Evolutionary conservation across 257 asterid genomes (phyloP), one percentile per base, ranked within the genome.

Genomic region (Rehmannia glutinosa): DNA sequence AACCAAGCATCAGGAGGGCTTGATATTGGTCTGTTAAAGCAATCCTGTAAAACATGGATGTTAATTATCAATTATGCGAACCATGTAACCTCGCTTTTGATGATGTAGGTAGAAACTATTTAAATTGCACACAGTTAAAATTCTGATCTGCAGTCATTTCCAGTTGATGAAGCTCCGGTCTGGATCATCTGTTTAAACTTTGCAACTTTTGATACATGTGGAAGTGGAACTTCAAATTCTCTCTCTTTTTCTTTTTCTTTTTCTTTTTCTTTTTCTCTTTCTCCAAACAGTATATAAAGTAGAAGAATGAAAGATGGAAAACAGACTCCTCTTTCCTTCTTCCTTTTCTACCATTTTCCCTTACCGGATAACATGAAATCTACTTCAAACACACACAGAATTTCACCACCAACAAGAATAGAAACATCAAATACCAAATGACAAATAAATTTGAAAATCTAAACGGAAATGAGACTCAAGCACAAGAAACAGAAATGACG

Each of bases 1-100:
- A 94, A 81, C 99, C 99, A 94, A 81, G 99, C 89, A 94, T 94
- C 99, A 13, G 99, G 99, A 73, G 97, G 81, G 73, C 99, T 88
- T n/a, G 95, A 71, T 77, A 94, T 94, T 46, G 99, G 99, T 71
- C 98, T 84, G 42, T 89, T 93, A 78, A 94, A 94, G 85, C 97
- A 94, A 84, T 91, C 99, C 99, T 94, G 80, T 59, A 65, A 74
- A 68, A 58, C 21, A 47, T 16, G 3, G 33, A 19, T 21, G 30
- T 64, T 24, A 68, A 62, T 24, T 36, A 42, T 64, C 20, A 68
- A 62, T 24, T 36, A 42, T n/a, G 50, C 49, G 52, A 53, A 67
- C 52, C 57, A 30, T 27, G 27, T 32, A 43, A 43, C 38, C 24
- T 41, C 19, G 35, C 53, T 42, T 64, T 23, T 62, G 12, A 52